Evolutionary conservation across 257 asterid genomes (phyloP), one percentile per base, ranked within the genome.

Genomic region (Gynochthodes officinalis): DNA sequence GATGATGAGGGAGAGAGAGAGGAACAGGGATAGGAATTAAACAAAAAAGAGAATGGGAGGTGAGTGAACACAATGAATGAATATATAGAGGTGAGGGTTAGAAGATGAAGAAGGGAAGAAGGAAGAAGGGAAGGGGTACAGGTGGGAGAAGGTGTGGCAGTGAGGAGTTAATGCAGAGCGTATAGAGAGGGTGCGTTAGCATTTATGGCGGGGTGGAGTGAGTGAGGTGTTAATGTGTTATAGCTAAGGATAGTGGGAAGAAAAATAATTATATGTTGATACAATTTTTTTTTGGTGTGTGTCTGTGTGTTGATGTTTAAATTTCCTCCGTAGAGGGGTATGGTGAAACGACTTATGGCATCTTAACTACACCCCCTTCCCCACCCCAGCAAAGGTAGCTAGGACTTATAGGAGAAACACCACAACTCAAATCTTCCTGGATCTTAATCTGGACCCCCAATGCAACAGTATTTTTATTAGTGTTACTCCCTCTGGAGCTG

Each of bases 121-220:
- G 53, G 66, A 15, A n/a, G n/a, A 67, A 13, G 74, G 72, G 25
- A 30, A 39, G 71, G 67, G 42, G 69, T 23, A 69, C 49, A 62
- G 42, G 69, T 60, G 71, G 69, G 68, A 69, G 75, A 72, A 75
- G 86, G 81, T 73, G 88, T 63, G 83, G 88, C 80, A 84, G 90
- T 50, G 80, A 74, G 90, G 93, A 89, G 95, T 91, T 63, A 89
- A 59, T 89, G 91, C 90, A 82, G 85, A 80, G 88, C 77, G 87
- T 75, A 83, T 86, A 84, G 87, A 85, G 89, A 86, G 82, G 97
- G 84, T 89, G 94, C 65, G 82, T 84, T 75, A 23, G 93, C 97
- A 91, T 91, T 89, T 71, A 91, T 87, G 92, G 91, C 71, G 87
- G 83, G 86, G 76, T 40, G 77, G 73, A 76, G 79, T 66, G 44